Percentiles rank a stretch among this genome's conserved stretches.
Conservation (phyloP, 108 stramenopile genomes). For the Skeletonema potamos region DNA sequence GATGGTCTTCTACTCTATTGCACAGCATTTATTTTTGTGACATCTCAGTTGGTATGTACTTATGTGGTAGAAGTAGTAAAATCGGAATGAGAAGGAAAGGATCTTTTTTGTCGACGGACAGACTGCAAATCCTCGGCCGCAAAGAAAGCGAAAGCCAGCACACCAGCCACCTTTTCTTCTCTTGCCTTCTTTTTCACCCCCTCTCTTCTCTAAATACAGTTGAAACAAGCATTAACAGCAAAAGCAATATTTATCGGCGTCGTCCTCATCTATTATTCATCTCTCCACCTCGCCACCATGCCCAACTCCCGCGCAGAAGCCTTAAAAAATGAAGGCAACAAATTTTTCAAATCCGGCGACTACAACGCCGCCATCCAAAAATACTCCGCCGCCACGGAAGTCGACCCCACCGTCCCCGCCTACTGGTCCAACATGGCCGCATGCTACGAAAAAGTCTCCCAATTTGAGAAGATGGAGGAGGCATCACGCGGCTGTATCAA, state of each 20-base stretch:
- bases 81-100: too few species aligned
- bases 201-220: too few species aligned
- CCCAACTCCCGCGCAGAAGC: slow-evolving; percentile 71
- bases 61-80: too few species aligned
- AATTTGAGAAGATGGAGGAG: slow-evolving; percentile 91
- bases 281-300: slow-evolving; percentile 11
- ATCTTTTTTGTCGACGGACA: neutral
- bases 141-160: neutral
- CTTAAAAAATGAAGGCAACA: slow-evolving; percentile 86
- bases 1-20: too few species aligned
- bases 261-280: neutral
- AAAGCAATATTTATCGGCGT: neutral
- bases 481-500: slow-evolving; percentile 92
- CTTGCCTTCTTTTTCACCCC: neutral
- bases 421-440: slow-evolving; percentile 94
- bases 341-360: slow-evolving; percentile 84
- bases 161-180: neutral
- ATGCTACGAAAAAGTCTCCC: slow-evolving; percentile 89
- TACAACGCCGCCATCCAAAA: slow-evolving; percentile 84
- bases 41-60: too few species aligned
- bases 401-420: slow-evolving; percentile 76
- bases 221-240: too few species aligned
- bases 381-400: slow-evolving; percentile 85
- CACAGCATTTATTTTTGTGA: too few species aligned
- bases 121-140: neutral